Conservation (phyloP, 78 protist genomes). For the Cavenderia fasciculata region DNA sequence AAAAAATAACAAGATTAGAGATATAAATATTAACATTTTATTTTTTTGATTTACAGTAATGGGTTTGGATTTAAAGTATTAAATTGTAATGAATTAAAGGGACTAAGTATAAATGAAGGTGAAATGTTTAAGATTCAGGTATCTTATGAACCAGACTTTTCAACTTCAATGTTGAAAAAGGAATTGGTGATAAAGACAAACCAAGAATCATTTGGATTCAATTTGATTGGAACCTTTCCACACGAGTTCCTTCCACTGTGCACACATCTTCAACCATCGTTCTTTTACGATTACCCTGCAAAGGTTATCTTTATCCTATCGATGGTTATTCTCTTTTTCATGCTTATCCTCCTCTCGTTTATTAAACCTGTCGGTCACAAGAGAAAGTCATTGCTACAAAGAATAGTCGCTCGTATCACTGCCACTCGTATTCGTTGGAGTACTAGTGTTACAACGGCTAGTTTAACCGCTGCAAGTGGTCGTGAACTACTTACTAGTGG, state of each 20-base stretch:
- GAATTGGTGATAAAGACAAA: conserved; percentile 32
- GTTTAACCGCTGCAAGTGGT: not conserved
- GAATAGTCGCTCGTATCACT: too few relatives aligned
- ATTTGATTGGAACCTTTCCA: conserved; percentile 43
- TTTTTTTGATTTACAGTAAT: too few relatives aligned
- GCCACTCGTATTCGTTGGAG: conserved; percentile 26
- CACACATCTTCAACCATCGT: conserved; percentile 61
- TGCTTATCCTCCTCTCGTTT: conserved; percentile 33
- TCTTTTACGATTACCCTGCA: conserved; percentile 69
- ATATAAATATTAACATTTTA: too few relatives aligned
- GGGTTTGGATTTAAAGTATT: conserved; percentile 54
- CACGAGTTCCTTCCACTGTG: conserved; percentile 62
- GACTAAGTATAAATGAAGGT: conserved; percentile 3
- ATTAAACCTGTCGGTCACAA: too few relatives aligned
- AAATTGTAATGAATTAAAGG: conserved; percentile 29
- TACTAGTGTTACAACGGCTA: not conserved
- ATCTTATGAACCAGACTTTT: conserved; percentile 55
- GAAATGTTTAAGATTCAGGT: conserved; percentile 7
- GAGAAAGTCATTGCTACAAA: too few relatives aligned
- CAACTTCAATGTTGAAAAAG: conserved; percentile 31
- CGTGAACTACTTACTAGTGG: not conserved
- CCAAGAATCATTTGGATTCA: conserved; percentile 33
- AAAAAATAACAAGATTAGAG: too few relatives aligned
- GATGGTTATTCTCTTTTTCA: conserved; percentile 49
- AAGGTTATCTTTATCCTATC: conserved; percentile 54